phyloP scores from a whole-genome alignment of 2,329 filamentous ascomycete species.

The Paradendryphiella salina region DNA sequence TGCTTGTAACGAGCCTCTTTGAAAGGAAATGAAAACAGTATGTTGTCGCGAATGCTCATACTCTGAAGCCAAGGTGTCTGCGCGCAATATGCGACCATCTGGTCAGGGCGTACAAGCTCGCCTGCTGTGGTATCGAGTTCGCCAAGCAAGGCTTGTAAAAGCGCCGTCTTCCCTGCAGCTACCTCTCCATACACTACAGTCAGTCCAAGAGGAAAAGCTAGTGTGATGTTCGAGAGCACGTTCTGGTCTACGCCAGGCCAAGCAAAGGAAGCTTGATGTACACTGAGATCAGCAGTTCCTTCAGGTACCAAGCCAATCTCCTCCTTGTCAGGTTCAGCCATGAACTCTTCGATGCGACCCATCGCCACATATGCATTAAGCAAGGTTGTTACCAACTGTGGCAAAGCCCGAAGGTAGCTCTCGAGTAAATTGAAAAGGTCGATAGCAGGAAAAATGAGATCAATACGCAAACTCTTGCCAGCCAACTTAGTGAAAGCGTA shows the following conservation, averaged over 20 bases:
- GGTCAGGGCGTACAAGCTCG: constrained; percentile 56
- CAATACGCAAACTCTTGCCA: constrained; percentile 69
- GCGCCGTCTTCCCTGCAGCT: constrained; percentile 65
- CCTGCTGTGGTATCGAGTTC: constrained; percentile 60
- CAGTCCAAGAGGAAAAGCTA: constrained; percentile 60
- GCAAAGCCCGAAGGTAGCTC: constrained; percentile 71
- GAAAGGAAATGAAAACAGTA: constrained; percentile 66
- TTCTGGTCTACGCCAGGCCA: constrained; percentile 71
- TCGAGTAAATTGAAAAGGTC: constrained; percentile 79
- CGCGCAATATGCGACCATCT: constrained; percentile 65
- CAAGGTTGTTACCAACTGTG: constrained; percentile 72
- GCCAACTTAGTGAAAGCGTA: constrained; percentile 77
- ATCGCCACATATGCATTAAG: constrained; percentile 84
- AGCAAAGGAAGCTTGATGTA: constrained; percentile 71
- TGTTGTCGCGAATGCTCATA: constrained; percentile 71
- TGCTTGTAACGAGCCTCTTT: constrained; percentile 70
- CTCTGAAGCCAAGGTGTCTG: constrained; percentile 71
- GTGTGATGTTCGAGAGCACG: constrained; percentile 58
- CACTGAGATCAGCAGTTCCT: constrained; percentile 48
- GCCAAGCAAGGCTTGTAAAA: constrained; percentile 62
- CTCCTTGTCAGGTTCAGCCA: constrained; percentile 79
- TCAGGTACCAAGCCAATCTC: constrained; percentile 49
- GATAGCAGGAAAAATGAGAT: constrained; percentile 84
- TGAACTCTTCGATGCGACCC: constrained; percentile 80
- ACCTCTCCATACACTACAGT: constrained; percentile 67